These are phyloP conservation scores for Ophiostoma ulmi DNA, from an alignment of 2,329 filamentous ascomycete genomes.

Conservation along the genomic window DNA sequence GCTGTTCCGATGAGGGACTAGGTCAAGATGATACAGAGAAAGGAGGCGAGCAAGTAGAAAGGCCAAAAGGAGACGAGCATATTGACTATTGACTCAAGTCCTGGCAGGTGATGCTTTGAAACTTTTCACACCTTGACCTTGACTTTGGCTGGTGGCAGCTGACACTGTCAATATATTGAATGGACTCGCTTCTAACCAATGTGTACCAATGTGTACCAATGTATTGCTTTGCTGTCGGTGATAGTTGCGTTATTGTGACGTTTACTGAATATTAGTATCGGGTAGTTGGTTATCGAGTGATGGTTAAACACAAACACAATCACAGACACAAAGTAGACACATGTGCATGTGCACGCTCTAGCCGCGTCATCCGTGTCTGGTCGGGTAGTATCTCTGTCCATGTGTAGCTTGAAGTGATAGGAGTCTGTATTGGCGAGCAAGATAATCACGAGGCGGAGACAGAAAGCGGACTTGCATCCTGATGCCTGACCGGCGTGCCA, in stretches of 20 bases:
- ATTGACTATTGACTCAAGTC: too few species aligned
- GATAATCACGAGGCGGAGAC: background rate
- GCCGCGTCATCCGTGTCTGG: slow-evolving; percentile 8
- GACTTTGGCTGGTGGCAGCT: background rate
- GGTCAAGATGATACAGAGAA: background rate
- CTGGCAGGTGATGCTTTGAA: too few species aligned
- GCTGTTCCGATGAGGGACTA: background rate
- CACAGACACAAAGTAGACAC: background rate
- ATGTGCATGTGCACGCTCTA: background rate
- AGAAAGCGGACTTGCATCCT: background rate
- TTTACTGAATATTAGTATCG: background rate
- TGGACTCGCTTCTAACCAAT: background rate
- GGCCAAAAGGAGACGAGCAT: too few species aligned
- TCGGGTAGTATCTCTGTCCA: background rate
- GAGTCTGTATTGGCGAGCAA: background rate
- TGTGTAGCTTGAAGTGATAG: background rate
- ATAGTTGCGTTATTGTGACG: background rate
- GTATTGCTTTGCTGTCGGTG: background rate
- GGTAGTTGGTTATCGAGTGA: background rate
- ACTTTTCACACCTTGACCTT: too few species aligned
- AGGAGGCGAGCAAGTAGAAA: background rate
- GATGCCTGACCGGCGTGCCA: too few species aligned
- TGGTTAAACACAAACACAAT: background rate
- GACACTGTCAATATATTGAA: background rate
- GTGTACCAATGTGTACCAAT: background rate